These are phyloP conservation scores for Sporopachydermia cereana DNA, from an alignment of 1,139 yeast genomes.

Conservation along the genomic window DNA sequence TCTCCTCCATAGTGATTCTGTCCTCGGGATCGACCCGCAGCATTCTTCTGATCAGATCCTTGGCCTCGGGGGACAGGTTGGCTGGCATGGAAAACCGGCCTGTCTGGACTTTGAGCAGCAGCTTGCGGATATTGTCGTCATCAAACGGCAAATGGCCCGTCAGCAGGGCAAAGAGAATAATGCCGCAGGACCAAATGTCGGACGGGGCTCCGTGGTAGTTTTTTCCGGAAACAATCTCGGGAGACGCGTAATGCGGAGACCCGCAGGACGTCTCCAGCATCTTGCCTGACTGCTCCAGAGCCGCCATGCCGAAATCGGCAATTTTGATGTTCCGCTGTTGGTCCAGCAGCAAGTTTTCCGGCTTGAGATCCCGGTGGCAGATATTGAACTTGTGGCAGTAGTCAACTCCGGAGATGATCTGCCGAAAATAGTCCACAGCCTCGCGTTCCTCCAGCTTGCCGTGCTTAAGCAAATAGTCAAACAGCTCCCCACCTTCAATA, in stretches of 20 bases:
- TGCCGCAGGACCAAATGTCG: constrained; percentile 98
- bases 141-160: constrained; percentile 96
- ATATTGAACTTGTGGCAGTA: constrained; percentile 92
- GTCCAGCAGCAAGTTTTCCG: constrained; percentile 84
- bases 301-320: constrained; percentile 99
- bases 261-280: constrained; percentile 93
- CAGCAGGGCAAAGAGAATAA: constrained; percentile 79
- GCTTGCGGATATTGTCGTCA: constrained; percentile 82
- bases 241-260: constrained; percentile 97
- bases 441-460: constrained; percentile 85
- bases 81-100: constrained; percentile 82
- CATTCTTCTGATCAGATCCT: constrained; percentile 75
- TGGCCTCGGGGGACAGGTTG: constrained; percentile 70
- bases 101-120: constrained; percentile 79
- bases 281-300: constrained; percentile 76
- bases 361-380: constrained; percentile 86
- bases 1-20: constrained; percentile 65
- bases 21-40: constrained; percentile 67
- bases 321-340: constrained; percentile 82
- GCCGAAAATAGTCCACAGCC: constrained; percentile 84
- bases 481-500: constrained; percentile 94
- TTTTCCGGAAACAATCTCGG: constrained; percentile 91
- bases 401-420: constrained; percentile 81
- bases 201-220: constrained; percentile 95
- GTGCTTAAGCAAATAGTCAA: constrained; percentile 78